Evolutionary conservation across 257 asterid species (phyloP).

Genomic region (Nicotiana tabacum): DNA sequence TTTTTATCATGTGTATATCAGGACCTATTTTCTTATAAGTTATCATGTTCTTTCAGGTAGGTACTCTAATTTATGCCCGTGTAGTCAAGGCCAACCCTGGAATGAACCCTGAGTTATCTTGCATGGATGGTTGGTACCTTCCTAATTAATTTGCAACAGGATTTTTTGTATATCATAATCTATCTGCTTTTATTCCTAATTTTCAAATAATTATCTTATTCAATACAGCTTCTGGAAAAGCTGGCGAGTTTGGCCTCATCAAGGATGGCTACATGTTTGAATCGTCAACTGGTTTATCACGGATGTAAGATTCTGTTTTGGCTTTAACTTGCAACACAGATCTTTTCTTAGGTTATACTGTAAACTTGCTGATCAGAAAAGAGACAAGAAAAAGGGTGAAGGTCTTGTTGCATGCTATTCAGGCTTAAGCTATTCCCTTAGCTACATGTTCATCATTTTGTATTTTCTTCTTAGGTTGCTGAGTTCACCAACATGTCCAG

Average conservation of each 20-base stretch:
- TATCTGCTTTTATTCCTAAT: constrained; percentile 2
- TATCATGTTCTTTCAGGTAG: constrained; percentile 46
- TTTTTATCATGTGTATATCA: background rate
- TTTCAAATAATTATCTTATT: constrained; percentile 14
- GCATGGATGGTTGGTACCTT: constrained; percentile 83
- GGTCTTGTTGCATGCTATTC: constrained; percentile 1
- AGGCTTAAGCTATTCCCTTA: background rate
- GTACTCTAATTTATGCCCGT: constrained; percentile 81
- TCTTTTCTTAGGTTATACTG: background rate
- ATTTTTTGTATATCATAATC: background rate
- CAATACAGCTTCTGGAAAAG: constrained; percentile 63
- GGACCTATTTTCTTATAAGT: constrained; percentile 3
- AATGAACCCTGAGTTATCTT: constrained; percentile 93
- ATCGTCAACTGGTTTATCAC: constrained; percentile 81
- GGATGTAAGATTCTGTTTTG: constrained; percentile 43
- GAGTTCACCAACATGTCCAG: constrained; percentile 79
- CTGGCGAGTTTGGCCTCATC: constrained; percentile 86
- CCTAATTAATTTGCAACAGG: background rate
- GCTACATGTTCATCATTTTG: background rate
- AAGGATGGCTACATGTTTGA: constrained; percentile 94
- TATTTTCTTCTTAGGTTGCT: constrained; percentile 46
- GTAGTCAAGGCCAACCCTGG: constrained; percentile 81
- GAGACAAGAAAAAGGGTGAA: background rate
- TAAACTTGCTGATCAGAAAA: background rate
- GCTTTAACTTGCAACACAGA: background rate